Evolutionary conservation across 441 rosid genomes (phyloP).

Genomic region (Jatropha multifida): DNA sequence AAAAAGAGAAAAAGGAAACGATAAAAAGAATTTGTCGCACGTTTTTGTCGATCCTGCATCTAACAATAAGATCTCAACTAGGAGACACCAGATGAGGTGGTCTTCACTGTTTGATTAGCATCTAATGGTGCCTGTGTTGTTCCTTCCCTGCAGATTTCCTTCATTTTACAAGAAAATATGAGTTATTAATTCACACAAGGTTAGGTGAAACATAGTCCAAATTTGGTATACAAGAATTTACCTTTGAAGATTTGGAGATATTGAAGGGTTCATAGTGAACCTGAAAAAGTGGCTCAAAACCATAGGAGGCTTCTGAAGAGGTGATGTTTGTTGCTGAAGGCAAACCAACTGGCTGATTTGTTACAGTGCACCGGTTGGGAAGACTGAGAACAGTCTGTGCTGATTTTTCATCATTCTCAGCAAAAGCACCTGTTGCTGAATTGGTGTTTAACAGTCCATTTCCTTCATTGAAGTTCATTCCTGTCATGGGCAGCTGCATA

Average conservation of each 20-base stretch:
- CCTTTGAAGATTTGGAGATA: slow-evolving; percentile 44
- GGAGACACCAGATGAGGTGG: slow-evolving; percentile 39
- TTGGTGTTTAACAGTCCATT: slow-evolving; percentile 36
- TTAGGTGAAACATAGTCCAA: slow-evolving; percentile 12
- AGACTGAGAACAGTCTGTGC: slow-evolving; percentile 31
- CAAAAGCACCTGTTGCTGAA: slow-evolving; percentile 34
- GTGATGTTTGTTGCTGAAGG: slow-evolving; percentile 33
- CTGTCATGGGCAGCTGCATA: slow-evolving; percentile 44
- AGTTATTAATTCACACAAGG: slow-evolving; percentile 9
- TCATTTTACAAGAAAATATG: slow-evolving; percentile 26
- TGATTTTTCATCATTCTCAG: slow-evolving; percentile 41
- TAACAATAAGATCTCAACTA: slow-evolving; percentile 26
- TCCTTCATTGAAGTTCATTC: slow-evolving; percentile 48
- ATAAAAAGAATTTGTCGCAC: not conserved
- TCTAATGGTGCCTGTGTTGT: slow-evolving; percentile 34
- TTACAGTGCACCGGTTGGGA: slow-evolving; percentile 32
- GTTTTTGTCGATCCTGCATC: slow-evolving; percentile 18
- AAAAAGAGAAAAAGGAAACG: not conserved
- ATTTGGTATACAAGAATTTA: slow-evolving; percentile 22
- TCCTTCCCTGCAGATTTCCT: slow-evolving; percentile 48
- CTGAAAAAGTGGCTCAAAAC: slow-evolving; percentile 43
- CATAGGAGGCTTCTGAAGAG: slow-evolving; percentile 40
- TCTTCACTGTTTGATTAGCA: slow-evolving; percentile 31
- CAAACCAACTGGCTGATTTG: slow-evolving; percentile 37
- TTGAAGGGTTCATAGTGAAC: slow-evolving; percentile 44